Percentiles rank a stretch among this genome's conserved stretches.
These are phyloP conservation scores for Suaeda aralocaspica DNA, from an alignment of 148 eudicot species.

Conservation along the genomic window DNA sequence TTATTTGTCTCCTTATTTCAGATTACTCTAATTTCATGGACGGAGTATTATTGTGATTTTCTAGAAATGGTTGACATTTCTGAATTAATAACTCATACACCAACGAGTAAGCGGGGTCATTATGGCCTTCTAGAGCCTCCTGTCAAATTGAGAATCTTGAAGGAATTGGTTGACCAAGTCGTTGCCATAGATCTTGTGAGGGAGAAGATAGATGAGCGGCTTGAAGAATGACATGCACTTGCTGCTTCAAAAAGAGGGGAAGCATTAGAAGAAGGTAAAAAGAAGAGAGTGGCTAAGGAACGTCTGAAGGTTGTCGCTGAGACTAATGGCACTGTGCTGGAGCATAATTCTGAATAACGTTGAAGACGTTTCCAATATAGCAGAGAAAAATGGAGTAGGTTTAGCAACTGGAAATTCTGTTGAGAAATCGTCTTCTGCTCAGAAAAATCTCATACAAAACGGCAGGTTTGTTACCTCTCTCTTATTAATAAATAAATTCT, in stretches of 20 bases:
- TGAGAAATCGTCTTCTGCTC: slow-evolving; percentile 26
- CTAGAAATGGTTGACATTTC: slow-evolving; percentile 52
- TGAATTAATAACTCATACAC: slow-evolving; percentile 41
- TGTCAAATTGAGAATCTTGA: slow-evolving; percentile 60
- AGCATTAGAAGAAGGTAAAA: slow-evolving; percentile 80
- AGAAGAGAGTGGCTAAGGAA: slow-evolving; percentile 75
- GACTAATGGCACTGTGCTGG: slow-evolving; percentile 35
- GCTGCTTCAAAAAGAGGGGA: slow-evolving; percentile 72
- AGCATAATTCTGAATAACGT: slow-evolving; percentile 24
- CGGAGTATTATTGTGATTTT: slow-evolving; percentile 81
- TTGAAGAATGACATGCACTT: slow-evolving; percentile 70
- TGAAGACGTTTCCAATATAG: slow-evolving; percentile 27
- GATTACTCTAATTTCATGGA: slow-evolving; percentile 81
- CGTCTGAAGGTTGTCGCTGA: slow-evolving; percentile 50
- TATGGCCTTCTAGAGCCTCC: slow-evolving; percentile 69
- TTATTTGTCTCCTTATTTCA: slow-evolving; percentile 34
- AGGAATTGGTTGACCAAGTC: slow-evolving; percentile 54
- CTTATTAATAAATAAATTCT: neutral
- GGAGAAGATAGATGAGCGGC: slow-evolving; percentile 67
- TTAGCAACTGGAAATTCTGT: slow-evolving; percentile 42
- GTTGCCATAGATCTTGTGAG: slow-evolving; percentile 46
- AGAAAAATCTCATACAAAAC: slow-evolving; percentile 36
- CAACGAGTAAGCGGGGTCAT: slow-evolving; percentile 85
- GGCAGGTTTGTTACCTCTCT: slow-evolving; percentile 44
- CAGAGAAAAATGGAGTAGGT: no score